Evolutionary conservation across 179 eudicot species (phyloP).

Genomic region (Sideroxylon spinosum): DNA sequence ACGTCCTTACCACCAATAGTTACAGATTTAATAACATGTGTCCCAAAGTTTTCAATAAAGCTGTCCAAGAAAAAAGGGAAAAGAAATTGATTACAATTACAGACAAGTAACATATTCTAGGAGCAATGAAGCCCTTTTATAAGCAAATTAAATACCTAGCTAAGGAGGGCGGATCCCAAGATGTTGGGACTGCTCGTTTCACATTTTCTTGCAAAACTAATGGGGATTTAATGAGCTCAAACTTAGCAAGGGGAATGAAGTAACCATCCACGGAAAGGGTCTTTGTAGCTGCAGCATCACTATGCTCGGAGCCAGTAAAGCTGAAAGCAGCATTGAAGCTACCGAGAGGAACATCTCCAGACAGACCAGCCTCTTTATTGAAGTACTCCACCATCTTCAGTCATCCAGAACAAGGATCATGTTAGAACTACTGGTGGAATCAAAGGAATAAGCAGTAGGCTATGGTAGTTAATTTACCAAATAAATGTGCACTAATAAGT

Average conservation of each 20-base stretch:
- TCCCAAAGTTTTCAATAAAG: constrained; percentile 82
- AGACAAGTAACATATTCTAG: neutral
- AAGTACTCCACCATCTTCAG: constrained; percentile 78
- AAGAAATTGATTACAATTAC: neutral
- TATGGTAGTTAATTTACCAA: neutral
- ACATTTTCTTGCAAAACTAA: constrained; percentile 63
- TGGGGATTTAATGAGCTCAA: constrained; percentile 46
- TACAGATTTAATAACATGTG: constrained; percentile 79
- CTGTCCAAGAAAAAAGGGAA: constrained; percentile 30
- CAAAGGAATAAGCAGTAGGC: neutral
- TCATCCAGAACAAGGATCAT: constrained; percentile 14
- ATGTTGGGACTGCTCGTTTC: constrained; percentile 55
- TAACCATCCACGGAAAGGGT: constrained; percentile 65
- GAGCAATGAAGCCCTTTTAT: neutral
- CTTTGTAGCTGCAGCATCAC: constrained; percentile 71
- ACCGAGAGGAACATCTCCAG: constrained; percentile 65
- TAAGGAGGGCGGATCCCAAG: constrained; percentile 84
- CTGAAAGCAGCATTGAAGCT: constrained; percentile 88
- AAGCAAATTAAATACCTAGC: constrained; percentile 50
- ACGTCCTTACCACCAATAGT: constrained; percentile 94
- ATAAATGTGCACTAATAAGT: neutral
- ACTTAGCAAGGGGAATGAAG: constrained; percentile 66
- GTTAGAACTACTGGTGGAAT: constrained; percentile 8
- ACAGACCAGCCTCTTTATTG: constrained; percentile 61
- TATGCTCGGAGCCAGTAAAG: constrained; percentile 67